Evolutionary conservation across 495 filamentous ascomycete species (phyloP), one percentile per base, ranked within the genome.

Genomic region (Penicillium samsonianum): DNA sequence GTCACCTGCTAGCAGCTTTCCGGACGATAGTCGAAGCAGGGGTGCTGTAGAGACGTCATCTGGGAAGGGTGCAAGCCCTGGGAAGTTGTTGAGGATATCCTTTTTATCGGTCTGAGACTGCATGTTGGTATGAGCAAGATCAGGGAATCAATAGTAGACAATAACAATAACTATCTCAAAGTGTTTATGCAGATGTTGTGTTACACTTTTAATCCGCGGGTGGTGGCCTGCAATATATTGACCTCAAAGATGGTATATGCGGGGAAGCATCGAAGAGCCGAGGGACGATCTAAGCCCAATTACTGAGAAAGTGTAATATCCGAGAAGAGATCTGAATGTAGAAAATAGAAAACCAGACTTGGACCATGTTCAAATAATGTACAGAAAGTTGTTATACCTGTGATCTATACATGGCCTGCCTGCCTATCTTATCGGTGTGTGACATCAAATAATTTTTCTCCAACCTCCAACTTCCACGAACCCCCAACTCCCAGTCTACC

Each of bases 11-110:
- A 74, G 67, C 6, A 87, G 73, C 50, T 82, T 83, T 0, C 57
- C 43, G 1, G 86, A 71, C 0, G 82, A 80, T 22, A 87, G 70
- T 14, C 78, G 75, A 17, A 84, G 71, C 3, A 87, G 72, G 5
- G 81, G 78, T 2, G 83, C 81, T 1, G 80, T 83, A 17, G 76
- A 70, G n/a, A 86, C 65, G 49, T 79, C 68, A 5, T 67, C 62
- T 1, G 85, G 76, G 56, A 87, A 87, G 0, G 78, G 78, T 1
- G 84, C 82, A 42, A 70, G 59, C 53, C 69, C 60, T 9, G 60
- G 54, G 49, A 73, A 74, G 37, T 62, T 60, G 8, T 54, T 58
- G 17, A n/a, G 14, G 12, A 48, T 48, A 7, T 55, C 31, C 30
- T 43, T 43, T 11, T 16, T 26, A 33, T 23, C 25, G 8, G 3